Evolutionary conservation across 169 alveolate species (phyloP), one percentile per base, ranked within the genome.

Genomic region (Plasmodium fragile): DNA sequence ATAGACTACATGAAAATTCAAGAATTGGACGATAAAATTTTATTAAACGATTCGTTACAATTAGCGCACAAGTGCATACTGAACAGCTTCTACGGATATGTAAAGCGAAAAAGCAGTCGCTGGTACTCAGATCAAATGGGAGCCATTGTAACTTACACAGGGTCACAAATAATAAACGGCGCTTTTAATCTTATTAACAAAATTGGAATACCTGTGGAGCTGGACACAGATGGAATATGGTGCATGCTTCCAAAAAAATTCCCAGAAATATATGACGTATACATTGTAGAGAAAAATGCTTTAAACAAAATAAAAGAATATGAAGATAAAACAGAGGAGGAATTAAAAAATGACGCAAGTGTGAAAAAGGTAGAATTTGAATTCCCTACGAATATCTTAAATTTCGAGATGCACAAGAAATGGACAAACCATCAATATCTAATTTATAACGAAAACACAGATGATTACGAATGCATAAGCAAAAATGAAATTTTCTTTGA

Each of bases 211-310:
- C 99, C 99, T 25, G 94, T 99, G 78, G 99, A 99, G 96, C 97
- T 99, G 92, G 99, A 99, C 97, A 99, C 99, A 4, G 99, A 99
- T 96, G 99, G 99, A 65, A 98, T 99, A 65, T 99, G 99, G 99
- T 97, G 99, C 77, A 97, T 99, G 95, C 93, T 98, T 34, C 99
- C 99, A 11, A 95, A 97, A 52, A 98, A 98, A 18, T 99, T 99
- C 96, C 99, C 99, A 34, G 97, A 95, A 36, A 96, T 96, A 55
- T 81, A 95, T 30, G 97, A 96, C 55, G 87, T 95, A 13, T 78
- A 41, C 28, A 82, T 93, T n/a, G 39, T 82, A 16, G 91, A 82
- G 28, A 81, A 28, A 72, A 45, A 70, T 18, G 69, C 1, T 18
- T 8, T 81, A 43, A 70, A 90, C 71, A 90, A 45, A 36, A 22